Conservation (phyloP, 2,329 filamentous ascomycete genomes). For the Nemania serpens region DNA sequence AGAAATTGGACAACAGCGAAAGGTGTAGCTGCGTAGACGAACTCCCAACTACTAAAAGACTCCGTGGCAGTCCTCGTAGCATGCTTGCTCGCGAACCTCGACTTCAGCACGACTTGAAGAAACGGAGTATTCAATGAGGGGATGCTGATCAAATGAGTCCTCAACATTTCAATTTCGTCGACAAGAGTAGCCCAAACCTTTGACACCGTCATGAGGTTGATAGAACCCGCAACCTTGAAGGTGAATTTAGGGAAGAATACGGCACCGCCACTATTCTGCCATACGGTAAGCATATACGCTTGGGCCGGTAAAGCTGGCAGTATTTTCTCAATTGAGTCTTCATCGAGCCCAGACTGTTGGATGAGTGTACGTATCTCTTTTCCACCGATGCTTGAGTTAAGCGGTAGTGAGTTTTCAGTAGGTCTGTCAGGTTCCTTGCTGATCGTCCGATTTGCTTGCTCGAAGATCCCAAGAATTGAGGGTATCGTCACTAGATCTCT, state of each 20-base stretch:
- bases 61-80: constrained; percentile 13
- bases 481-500: constrained; percentile 71
- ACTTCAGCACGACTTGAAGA: constrained; percentile 64
- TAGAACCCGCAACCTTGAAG: constrained; percentile 55
- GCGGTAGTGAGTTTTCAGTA: background rate
- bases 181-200: constrained; percentile 67
- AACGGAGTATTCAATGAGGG: constrained; percentile 54
- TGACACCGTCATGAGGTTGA: constrained; percentile 50
- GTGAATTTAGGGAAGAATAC: constrained; percentile 77
- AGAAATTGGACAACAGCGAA: constrained; percentile 35
- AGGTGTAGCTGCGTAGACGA: constrained; percentile 32
- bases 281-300: constrained; percentile 77
- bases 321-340: constrained; percentile 56
- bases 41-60: constrained; percentile 31
- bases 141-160: constrained; percentile 68
- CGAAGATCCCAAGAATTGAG: constrained; percentile 67
- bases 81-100: constrained; percentile 41
- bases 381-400: constrained; percentile 39
- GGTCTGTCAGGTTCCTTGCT: background rate
- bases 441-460: constrained; percentile 30
- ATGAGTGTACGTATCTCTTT: constrained; percentile 50
- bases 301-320: constrained; percentile 79
- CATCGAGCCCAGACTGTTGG: constrained; percentile 45
- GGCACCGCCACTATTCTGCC: constrained; percentile 68
- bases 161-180: constrained; percentile 63